These are phyloP conservation scores for Kernera saxatilis DNA, from an alignment of 345 rosid genomes.

Conservation along the genomic window DNA sequence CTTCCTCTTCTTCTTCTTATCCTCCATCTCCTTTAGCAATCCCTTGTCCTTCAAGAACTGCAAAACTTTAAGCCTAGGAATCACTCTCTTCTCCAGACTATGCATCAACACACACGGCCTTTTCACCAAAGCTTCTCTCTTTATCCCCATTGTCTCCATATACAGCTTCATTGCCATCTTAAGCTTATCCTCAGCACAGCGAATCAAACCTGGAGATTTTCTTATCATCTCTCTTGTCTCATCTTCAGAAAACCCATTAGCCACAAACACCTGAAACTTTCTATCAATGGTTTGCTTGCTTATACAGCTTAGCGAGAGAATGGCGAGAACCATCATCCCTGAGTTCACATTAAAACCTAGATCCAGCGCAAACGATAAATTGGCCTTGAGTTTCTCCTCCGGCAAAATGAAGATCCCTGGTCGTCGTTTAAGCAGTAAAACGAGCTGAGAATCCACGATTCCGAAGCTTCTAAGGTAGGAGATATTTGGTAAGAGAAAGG, in stretches of 20 bases:
- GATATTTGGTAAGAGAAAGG: conserved; percentile 22
- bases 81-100: conserved; percentile 31
- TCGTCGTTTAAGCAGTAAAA: too few relatives aligned
- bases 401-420: too few relatives aligned
- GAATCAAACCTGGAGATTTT: conserved; percentile 27
- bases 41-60: conserved; percentile 28
- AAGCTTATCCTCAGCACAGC: conserved; percentile 30
- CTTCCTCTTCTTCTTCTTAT: too few relatives aligned
- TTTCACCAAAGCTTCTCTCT: conserved; percentile 21
- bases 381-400: too few relatives aligned
- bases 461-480: conserved; percentile 21
- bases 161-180: conserved; percentile 32
- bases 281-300: conserved; percentile 25
- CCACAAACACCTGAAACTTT: conserved; percentile 25
- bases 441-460: too few relatives aligned
- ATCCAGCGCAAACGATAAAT: too few relatives aligned
- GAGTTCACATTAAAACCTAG: too few relatives aligned
- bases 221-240: conserved; percentile 38
- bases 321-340: too few relatives aligned
- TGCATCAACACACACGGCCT: conserved; percentile 19
- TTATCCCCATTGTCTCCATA: conserved; percentile 9
- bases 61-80: conserved; percentile 36
- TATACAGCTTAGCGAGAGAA: conserved; percentile 25
- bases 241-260: conserved; percentile 30
- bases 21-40: conserved; percentile 27